These are phyloP conservation scores for Taphrina communis DNA, from an alignment of 1,139 yeast species.

Conservation along the genomic window DNA sequence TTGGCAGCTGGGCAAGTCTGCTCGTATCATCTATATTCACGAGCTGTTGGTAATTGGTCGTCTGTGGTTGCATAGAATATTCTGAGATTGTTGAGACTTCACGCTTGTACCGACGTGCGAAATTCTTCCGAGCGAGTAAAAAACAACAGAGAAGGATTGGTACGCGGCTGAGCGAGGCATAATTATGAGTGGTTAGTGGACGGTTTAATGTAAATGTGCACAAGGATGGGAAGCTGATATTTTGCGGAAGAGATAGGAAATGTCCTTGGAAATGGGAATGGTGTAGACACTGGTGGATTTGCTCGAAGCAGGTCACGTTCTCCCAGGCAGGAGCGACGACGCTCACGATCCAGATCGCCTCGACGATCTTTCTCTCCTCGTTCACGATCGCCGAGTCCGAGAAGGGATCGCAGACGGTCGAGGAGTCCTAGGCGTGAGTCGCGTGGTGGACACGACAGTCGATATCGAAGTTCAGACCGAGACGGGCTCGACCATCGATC, in stretches of 20 bases:
- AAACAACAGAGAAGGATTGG: neutral
- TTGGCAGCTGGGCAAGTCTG: neutral
- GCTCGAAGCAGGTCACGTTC: conserved; percentile 24
- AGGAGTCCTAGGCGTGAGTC: conserved; percentile 24
- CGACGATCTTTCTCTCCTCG: conserved; percentile 33
- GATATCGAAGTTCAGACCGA: conserved; percentile 15
- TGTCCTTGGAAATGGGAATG: conserved; percentile 1
- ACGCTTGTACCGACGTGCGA: no score
- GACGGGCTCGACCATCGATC: conserved; percentile 6
- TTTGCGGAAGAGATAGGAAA: conserved; percentile 24
- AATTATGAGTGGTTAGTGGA: conserved; percentile 33
- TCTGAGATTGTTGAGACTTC: no score
- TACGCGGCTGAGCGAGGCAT: conserved; percentile 11
- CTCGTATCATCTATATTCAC: neutral
- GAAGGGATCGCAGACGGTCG: conserved; percentile 33
- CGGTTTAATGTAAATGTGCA: conserved; percentile 1
- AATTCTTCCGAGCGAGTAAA: no score
- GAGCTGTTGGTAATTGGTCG: no score
- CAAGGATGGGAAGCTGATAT: conserved; percentile 29
- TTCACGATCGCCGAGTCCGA: conserved; percentile 31
- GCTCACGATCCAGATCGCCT: conserved; percentile 37
- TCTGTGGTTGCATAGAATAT: no score
- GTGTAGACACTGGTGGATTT: conserved; percentile 6
- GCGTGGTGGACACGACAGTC: conserved; percentile 20
- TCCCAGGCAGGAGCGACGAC: conserved; percentile 21